Conservation (phyloP, 352 stramenopile species). For the Phytophthora europaea region DNA sequence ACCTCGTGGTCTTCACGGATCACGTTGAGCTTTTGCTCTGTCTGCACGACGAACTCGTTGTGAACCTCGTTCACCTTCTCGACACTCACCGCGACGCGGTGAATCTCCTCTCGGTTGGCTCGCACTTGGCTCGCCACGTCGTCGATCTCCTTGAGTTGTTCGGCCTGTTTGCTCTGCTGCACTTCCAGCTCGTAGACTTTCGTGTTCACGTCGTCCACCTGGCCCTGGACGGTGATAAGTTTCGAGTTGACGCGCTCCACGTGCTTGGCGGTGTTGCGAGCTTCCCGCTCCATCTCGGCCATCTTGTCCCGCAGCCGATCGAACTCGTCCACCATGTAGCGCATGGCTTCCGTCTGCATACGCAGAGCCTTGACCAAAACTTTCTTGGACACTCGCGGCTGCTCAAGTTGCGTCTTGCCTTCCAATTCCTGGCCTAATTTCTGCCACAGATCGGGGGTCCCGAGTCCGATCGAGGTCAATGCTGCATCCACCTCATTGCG, state of each 20-base stretch:
- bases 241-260: slow-evolving; percentile 84
- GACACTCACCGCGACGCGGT: slow-evolving; percentile 53
- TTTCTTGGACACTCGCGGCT: slow-evolving; percentile 86
- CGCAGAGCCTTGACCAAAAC: slow-evolving; percentile 84
- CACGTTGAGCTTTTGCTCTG: slow-evolving; percentile 54
- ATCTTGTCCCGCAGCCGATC: slow-evolving; percentile 84
- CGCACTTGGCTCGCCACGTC: slow-evolving; percentile 62
- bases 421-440: slow-evolving; percentile 83
- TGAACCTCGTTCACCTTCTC: slow-evolving; percentile 54
- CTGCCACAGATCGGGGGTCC: slow-evolving; percentile 84
- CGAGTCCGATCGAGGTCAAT: slow-evolving; percentile 69
- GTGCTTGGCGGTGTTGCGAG: slow-evolving; percentile 80
- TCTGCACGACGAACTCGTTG: slow-evolving; percentile 63
- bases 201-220: slow-evolving; percentile 74
- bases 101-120: slow-evolving; percentile 64
- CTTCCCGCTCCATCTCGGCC: slow-evolving; percentile 79
- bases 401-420: slow-evolving; percentile 82
- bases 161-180: slow-evolving; percentile 62
- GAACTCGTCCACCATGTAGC: slow-evolving; percentile 86
- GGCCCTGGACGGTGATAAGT: slow-evolving; percentile 76
- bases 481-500: slow-evolving; percentile 85
- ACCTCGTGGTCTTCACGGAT: slow-evolving; percentile 77
- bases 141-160: slow-evolving; percentile 83
- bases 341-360: slow-evolving; percentile 88
- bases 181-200: slow-evolving; percentile 77